Evolutionary conservation across 1,139 yeast species (phyloP).

Genomic region (Yamadazyma kanchanaburiensis): DNA sequence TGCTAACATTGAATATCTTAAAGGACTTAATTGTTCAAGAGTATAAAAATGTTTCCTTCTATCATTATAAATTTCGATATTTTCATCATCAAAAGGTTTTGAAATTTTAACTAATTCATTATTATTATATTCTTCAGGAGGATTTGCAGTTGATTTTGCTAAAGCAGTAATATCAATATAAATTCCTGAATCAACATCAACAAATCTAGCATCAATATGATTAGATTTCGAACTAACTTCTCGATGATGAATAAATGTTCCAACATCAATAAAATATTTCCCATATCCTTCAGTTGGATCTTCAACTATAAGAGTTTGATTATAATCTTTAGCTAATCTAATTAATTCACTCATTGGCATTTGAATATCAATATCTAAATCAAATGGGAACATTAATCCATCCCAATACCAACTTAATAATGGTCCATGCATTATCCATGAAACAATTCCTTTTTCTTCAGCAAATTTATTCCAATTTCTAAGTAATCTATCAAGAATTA

Average conservation of each 20-base stretch:
- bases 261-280: constrained; percentile 30
- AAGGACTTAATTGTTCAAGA: constrained; percentile 31
- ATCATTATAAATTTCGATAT: constrained; percentile 25
- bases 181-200: constrained; percentile 38
- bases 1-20: constrained; percentile 27
- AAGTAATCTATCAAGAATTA: constrained; percentile 24
- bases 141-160: constrained; percentile 24
- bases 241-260: constrained; percentile 31
- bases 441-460: constrained; percentile 26
- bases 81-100: constrained; percentile 10
- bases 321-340: constrained; percentile 22
- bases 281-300: constrained; percentile 29
- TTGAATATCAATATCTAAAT: constrained; percentile 31
- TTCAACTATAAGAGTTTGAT: constrained; percentile 30
- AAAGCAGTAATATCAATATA: constrained; percentile 40
- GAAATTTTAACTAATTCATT: constrained; percentile 10
- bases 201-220: constrained; percentile 39
- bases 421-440: constrained; percentile 29
- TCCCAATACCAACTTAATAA: constrained; percentile 39
- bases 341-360: constrained; percentile 30
- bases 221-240: constrained; percentile 26
- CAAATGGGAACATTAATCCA: constrained; percentile 38
- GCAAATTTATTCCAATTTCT: constrained; percentile 31
- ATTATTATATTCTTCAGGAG: constrained; percentile 20
- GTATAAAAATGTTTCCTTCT: constrained; percentile 31